These are phyloP conservation scores for Amanita pseudoporphyria DNA, from an alignment of 768 basidiomycete species.

Conservation along the genomic window DNA sequence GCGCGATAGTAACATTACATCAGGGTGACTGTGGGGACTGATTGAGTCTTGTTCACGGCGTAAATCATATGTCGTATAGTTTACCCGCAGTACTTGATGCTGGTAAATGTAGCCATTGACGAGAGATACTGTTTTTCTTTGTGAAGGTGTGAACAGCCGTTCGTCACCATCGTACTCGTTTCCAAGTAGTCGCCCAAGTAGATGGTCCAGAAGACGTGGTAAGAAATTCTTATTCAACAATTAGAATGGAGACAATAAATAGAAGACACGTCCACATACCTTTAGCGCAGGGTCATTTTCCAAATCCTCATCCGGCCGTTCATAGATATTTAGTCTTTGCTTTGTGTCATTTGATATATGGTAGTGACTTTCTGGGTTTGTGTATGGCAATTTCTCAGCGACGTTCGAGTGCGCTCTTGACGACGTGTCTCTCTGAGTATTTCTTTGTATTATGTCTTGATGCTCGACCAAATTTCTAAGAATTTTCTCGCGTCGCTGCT, in stretches of 20 bases:
- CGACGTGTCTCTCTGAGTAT: background rate
- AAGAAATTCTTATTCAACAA: background rate
- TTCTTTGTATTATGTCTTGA: background rate
- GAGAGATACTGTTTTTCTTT: background rate
- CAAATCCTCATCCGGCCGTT: background rate
- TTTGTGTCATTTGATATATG: background rate
- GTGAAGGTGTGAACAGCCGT: background rate
- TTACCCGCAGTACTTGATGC: constrained; percentile 23
- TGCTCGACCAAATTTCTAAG: background rate
- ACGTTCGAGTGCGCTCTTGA: background rate
- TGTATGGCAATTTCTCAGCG: background rate
- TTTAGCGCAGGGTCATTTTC: background rate
- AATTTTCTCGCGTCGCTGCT: background rate
- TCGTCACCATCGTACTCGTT: background rate
- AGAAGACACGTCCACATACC: background rate
- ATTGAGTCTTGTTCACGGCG: constrained; percentile 28
- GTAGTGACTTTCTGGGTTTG: background rate
- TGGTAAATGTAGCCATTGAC: constrained; percentile 10
- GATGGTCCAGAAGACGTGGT: background rate
- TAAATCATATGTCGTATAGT: constrained; percentile 35
- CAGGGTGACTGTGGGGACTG: constrained; percentile 19
- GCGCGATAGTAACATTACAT: background rate
- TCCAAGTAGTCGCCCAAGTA: too few relatives aligned
- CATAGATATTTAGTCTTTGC: constrained; percentile 4
- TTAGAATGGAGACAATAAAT: background rate